Evolutionary conservation across 2,329 filamentous ascomycete genomes (phyloP).

Genomic region (Tolypocladium amazonense): DNA sequence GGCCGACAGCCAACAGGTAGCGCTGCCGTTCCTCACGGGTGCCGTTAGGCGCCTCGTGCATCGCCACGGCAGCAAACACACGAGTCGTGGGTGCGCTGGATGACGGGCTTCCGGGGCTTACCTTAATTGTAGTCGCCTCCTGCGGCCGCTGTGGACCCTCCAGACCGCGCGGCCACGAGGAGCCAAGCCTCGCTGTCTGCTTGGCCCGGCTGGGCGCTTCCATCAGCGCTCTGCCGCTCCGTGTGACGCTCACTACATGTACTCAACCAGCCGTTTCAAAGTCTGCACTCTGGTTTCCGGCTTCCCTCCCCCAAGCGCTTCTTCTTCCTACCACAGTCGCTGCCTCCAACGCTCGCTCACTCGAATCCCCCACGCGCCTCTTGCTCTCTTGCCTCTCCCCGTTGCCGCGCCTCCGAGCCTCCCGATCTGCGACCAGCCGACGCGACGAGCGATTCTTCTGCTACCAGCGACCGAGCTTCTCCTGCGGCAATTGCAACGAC

Average conservation of each 20-base stretch:
- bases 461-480: not conserved
- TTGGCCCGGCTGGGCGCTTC: not conserved
- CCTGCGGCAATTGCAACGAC: not conserved
- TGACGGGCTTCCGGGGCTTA: not conserved
- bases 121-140: not conserved
- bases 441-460: not conserved
- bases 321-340: not conserved
- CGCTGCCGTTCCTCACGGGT: too few species aligned
- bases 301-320: too few species aligned
- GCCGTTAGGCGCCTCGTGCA: too few species aligned
- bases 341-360: not conserved
- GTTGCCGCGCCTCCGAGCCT: not conserved
- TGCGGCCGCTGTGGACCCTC: not conserved
- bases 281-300: not conserved
- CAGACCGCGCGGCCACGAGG: constrained; percentile 1
- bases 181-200: not conserved
- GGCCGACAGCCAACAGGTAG: too few species aligned
- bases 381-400: not conserved
- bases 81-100: too few species aligned
- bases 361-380: not conserved
- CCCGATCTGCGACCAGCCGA: not conserved
- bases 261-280: not conserved
- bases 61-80: too few species aligned
- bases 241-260: not conserved
- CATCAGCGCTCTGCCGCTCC: not conserved